Percentiles rank a stretch among this genome's conserved stretches.
These are phyloP conservation scores for Phaseolus coccineus DNA, from an alignment of 331 rosid genomes.

Conservation along the genomic window DNA sequence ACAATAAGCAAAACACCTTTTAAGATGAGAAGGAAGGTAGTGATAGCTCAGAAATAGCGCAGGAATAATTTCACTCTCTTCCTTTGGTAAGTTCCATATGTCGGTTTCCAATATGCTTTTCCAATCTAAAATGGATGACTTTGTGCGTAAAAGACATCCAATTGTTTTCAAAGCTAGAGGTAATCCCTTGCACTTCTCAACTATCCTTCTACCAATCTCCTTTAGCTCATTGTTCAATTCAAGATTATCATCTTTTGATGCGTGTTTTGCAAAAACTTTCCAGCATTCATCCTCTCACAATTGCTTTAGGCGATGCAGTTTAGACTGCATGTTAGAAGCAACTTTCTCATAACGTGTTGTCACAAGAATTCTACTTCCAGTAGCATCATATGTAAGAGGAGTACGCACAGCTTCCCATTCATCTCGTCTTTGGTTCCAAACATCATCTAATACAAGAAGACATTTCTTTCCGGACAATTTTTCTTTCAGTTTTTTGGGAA, in stretches of 20 bases:
- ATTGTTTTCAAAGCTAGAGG: neutral
- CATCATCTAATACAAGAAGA: neutral
- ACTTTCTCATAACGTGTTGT: neutral
- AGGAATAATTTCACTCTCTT: neutral
- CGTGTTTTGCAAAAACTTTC: neutral
- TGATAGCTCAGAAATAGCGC: neutral
- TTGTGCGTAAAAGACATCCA: neutral
- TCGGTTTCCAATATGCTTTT: neutral
- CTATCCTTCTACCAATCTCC: neutral
- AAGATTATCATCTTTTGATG: neutral
- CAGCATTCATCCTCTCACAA: neutral
- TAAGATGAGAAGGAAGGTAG: neutral
- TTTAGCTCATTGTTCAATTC: neutral
- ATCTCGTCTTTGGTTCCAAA: neutral
- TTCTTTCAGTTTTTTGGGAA: neutral
- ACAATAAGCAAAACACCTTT: neutral
- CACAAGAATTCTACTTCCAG: neutral
- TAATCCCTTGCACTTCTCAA: neutral
- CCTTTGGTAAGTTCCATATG: neutral
- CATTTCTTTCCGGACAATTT: neutral
- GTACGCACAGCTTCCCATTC: neutral
- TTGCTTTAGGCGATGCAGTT: neutral
- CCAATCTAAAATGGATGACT: neutral
- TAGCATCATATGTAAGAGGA: neutral
- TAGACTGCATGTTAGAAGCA: neutral